Evolutionary conservation across 192 early-diverging fungal species (phyloP).

Genomic region (Linnemannia hyalina): DNA sequence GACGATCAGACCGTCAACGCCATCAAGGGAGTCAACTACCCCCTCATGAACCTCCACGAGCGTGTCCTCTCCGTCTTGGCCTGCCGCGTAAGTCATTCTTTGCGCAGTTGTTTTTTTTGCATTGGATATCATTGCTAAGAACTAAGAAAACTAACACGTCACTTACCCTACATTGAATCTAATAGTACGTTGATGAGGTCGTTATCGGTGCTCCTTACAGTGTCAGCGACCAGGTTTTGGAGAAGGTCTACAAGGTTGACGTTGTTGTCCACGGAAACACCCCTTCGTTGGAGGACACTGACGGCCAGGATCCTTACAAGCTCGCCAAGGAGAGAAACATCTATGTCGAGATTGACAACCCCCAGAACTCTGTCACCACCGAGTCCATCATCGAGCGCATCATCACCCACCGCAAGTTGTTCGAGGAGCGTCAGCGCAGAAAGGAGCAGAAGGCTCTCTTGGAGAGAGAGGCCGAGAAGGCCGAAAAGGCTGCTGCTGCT

Average conservation of each 20-base stretch:
- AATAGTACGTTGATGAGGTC: conserved; percentile 92
- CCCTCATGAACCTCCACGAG: conserved; percentile 97
- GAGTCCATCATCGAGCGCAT: conserved; percentile 91
- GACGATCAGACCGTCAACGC: conserved; percentile 92
- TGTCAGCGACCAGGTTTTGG: conserved; percentile 87
- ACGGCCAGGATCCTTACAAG: conserved; percentile 87
- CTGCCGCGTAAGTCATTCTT: conserved; percentile 78
- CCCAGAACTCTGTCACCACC: conserved; percentile 83
- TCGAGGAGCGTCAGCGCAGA: conserved; percentile 81
- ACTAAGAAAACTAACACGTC: not conserved
- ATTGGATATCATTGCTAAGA: too few species aligned
- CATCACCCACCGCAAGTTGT: conserved; percentile 87
- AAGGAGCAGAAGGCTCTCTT: conserved; percentile 78
- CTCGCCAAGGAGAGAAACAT: conserved; percentile 85
- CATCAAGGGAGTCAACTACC: conserved; percentile 89
- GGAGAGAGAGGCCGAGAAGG: conserved; percentile 73
- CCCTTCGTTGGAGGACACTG: conserved; percentile 72
- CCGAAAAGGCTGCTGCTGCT: conserved; percentile 65
- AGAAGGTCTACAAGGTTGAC: conserved; percentile 87
- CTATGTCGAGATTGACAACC: conserved; percentile 85
- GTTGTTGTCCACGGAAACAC: conserved; percentile 85
- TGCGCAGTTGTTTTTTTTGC: not conserved
- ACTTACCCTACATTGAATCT: not conserved
- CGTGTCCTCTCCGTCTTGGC: conserved; percentile 92
- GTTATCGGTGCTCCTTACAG: conserved; percentile 93